These are phyloP conservation scores for Drechslerella dactyloides DNA, from an alignment of 2,329 filamentous ascomycete genomes.

Conservation along the genomic window DNA sequence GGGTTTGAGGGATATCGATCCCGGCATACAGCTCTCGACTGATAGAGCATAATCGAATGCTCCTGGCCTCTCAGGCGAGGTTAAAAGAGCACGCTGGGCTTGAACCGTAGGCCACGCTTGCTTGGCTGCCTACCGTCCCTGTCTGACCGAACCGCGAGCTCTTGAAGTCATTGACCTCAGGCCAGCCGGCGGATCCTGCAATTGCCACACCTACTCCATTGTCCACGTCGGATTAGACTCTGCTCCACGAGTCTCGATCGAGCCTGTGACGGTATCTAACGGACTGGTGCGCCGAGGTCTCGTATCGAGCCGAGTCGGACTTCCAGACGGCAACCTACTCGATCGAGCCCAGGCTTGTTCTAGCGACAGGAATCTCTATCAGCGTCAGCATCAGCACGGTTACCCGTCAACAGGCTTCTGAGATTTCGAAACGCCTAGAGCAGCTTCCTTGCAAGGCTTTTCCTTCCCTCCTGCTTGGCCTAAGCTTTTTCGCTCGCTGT, in stretches of 20 bases:
- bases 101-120: background rate
- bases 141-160: background rate
- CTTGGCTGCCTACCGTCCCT: background rate
- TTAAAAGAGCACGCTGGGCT: too few relatives aligned
- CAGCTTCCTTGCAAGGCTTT: background rate
- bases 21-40: too few relatives aligned
- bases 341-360: background rate
- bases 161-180: background rate
- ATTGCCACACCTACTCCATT: background rate
- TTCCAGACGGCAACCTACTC: background rate
- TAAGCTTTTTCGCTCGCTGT: constrained; percentile 9
- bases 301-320: too few relatives aligned
- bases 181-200: constrained; percentile 1
- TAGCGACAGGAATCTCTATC: background rate
- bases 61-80: too few relatives aligned
- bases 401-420: background rate
- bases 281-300: too few relatives aligned
- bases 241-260: too few relatives aligned
- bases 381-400: too few relatives aligned
- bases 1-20: too few relatives aligned
- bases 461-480: too few relatives aligned
- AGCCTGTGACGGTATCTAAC: too few relatives aligned
- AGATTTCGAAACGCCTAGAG: background rate
- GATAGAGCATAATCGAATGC: too few relatives aligned
- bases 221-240: background rate